A percentile compares a stretch with the other conserved stretches of the same genome.
These are phyloP conservation scores for Wickerhamiella siamensis DNA, from an alignment of 805 yeast species.

Conservation along the genomic window DNA sequence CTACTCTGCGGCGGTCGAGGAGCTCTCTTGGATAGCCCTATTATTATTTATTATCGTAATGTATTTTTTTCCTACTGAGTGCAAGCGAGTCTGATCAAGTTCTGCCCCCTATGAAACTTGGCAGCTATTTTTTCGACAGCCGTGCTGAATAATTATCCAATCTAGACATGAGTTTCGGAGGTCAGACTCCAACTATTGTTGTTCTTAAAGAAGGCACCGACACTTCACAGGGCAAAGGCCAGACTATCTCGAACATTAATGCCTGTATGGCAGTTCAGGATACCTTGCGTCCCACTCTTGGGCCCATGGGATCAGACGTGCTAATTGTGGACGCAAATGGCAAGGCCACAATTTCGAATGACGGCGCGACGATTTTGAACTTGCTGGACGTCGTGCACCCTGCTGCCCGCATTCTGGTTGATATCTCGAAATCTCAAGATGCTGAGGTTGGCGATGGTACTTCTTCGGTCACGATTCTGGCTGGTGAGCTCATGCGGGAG, in stretches of 20 bases:
- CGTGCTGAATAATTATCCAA: background rate
- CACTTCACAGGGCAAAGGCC: slow-evolving; percentile 92
- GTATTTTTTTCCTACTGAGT: no score
- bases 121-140: no score
- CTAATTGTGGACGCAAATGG: slow-evolving; percentile 73
- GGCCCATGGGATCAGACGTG: slow-evolving; percentile 95
- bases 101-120: no score
- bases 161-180: slow-evolving; percentile 61
- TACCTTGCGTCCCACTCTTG: slow-evolving; percentile 83
- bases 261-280: slow-evolving; percentile 97
- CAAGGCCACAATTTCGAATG: slow-evolving; percentile 89
- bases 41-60: background rate
- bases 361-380: slow-evolving; percentile 92
- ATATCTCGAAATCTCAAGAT: slow-evolving; percentile 90
- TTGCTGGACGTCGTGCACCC: slow-evolving; percentile 94
- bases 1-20: background rate
- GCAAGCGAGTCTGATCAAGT: no score
- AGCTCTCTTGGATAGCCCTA: background rate
- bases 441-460: slow-evolving; percentile 99
- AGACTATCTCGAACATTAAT: slow-evolving; percentile 85
- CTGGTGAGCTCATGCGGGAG: slow-evolving; percentile 84
- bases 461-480: slow-evolving; percentile 82
- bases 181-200: slow-evolving; percentile 95
- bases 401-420: slow-evolving; percentile 91
- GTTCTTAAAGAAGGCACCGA: slow-evolving; percentile 97